A percentile compares a stretch with the other conserved stretches of the same genome.
These are phyloP conservation scores for Camellia oleifera DNA, from an alignment of 179 eudicot genomes.

Conservation along the genomic window DNA sequence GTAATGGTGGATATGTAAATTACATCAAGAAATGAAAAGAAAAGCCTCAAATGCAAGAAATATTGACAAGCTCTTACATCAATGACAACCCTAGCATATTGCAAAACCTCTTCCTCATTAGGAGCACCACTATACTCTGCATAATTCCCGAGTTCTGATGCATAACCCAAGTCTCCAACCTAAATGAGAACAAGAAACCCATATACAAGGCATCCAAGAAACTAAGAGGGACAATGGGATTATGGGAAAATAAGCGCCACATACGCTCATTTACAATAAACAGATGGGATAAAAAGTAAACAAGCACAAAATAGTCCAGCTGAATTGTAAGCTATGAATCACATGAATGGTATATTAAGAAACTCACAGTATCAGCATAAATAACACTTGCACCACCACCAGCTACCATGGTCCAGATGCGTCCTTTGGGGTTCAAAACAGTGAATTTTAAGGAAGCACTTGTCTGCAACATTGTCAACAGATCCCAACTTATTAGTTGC, in stretches of 20 bases:
- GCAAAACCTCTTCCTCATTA: slow-evolving; percentile 84
- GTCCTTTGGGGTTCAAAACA: slow-evolving; percentile 80
- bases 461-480: slow-evolving; percentile 45
- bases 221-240: background rate
- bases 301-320: background rate
- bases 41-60: background rate
- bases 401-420: slow-evolving; percentile 96
- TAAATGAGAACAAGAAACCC: slow-evolving; percentile 16
- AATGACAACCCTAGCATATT: slow-evolving; percentile 79
- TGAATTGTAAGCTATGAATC: background rate
- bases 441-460: slow-evolving; percentile 91
- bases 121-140: slow-evolving; percentile 98
- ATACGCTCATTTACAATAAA: background rate
- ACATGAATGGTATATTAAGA: background rate
- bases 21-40: background rate
- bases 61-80: slow-evolving; percentile 53
- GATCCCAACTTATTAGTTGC: background rate
- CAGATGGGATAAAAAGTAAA: background rate
- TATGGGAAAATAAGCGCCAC: background rate
- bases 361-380: slow-evolving; percentile 85
- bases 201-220: background rate
- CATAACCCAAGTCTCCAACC: slow-evolving; percentile 95
- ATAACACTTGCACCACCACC: slow-evolving; percentile 96
- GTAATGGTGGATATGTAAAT: background rate
- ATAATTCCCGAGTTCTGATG: slow-evolving; percentile 91